These are phyloP conservation scores for Fusarium begoniae DNA, from an alignment of 2,329 filamentous ascomycete genomes.

Conservation along the genomic window DNA sequence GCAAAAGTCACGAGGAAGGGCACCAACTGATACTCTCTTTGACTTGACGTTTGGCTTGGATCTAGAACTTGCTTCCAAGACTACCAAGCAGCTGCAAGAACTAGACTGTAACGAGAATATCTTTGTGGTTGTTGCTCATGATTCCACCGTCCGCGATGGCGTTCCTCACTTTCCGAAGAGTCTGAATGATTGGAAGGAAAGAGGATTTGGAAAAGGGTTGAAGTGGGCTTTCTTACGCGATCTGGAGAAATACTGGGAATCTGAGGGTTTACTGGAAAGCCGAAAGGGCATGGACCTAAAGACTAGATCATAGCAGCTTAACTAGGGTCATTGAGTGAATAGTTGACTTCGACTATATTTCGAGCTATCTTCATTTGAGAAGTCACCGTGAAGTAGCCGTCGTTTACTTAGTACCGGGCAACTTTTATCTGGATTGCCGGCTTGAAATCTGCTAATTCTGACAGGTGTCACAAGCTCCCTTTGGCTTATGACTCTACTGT, in stretches of 20 bases:
- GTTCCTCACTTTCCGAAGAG: slow-evolving; percentile 35
- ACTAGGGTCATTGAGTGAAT: not conserved
- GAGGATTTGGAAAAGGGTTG: slow-evolving; percentile 16
- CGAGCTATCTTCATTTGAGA: accelerated
- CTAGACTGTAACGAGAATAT: slow-evolving; percentile 33
- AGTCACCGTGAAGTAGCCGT: not conserved
- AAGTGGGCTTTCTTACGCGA: slow-evolving; percentile 36
- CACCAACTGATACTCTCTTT: slow-evolving; percentile 22
- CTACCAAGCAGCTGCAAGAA: slow-evolving; percentile 25
- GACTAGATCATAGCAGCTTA: accelerated
- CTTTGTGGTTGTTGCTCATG: slow-evolving; percentile 33
- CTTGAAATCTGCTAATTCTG: no score
- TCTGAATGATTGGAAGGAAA: slow-evolving; percentile 32
- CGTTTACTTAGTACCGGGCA: not conserved
- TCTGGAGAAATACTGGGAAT: slow-evolving; percentile 29
- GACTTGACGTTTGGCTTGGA: slow-evolving; percentile 36
- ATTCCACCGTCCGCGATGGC: slow-evolving; percentile 34
- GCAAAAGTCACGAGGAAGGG: slow-evolving; percentile 31
- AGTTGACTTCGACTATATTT: not conserved
- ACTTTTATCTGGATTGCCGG: not conserved
- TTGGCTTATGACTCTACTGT: not conserved
- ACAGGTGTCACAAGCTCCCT: not conserved
- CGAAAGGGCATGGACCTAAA: not conserved
- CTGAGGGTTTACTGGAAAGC: slow-evolving; percentile 13
- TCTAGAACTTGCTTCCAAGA: slow-evolving; percentile 20